Conservation (phyloP, 257 asterid genomes). For the Nicotiana tabacum region DNA sequence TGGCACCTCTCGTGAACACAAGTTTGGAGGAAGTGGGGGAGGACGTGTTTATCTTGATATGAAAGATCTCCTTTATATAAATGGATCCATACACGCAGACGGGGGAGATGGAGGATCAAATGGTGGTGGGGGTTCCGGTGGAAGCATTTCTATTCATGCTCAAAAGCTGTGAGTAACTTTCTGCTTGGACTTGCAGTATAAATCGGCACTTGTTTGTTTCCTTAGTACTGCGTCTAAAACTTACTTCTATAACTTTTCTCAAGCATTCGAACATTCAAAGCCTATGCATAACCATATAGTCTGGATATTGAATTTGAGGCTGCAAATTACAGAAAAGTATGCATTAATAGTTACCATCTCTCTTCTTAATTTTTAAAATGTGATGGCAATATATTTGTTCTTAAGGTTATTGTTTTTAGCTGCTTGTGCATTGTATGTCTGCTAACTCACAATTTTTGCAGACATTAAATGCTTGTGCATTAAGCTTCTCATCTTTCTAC, state of each 20-base stretch:
- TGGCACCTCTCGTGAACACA: constrained; percentile 59
- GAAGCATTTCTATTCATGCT: constrained; percentile 63
- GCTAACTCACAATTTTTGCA: neutral
- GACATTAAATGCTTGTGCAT: neutral
- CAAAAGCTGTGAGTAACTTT: constrained; percentile 76
- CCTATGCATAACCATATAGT: neutral
- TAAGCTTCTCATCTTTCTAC: neutral
- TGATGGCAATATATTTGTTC: neutral
- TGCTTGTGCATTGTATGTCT: neutral
- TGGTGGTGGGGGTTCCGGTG: constrained; percentile 99
- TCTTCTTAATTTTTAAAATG: neutral
- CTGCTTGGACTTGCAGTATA: constrained; percentile 21
- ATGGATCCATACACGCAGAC: constrained; percentile 85
- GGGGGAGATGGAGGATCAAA: constrained; percentile 91
- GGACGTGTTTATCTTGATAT: constrained; percentile 71
- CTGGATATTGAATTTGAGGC: neutral
- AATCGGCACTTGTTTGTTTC: neutral
- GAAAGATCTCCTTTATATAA: constrained; percentile 51
- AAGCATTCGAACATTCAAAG: neutral
- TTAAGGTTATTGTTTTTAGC: neutral
- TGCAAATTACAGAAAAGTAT: neutral
- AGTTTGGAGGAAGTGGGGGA: constrained; percentile 88
- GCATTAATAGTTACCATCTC: neutral
- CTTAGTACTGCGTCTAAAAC: neutral
- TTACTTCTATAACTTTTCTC: neutral